Evolutionary conservation across 176 grass and related monocot species (phyloP).

Genomic region (Eragrostis nindensis): DNA sequence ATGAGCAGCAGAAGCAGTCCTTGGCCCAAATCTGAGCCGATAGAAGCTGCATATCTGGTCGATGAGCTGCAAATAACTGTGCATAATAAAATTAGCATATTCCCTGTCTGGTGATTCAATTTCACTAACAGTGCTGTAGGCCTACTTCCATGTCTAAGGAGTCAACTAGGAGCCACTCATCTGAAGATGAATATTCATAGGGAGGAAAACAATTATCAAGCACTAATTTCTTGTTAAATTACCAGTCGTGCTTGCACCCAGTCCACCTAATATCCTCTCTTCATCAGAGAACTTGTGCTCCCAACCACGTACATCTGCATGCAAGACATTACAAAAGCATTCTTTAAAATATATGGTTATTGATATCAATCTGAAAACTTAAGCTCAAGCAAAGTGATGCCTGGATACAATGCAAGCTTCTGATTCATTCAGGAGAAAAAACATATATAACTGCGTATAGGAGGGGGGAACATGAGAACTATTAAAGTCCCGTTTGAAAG

Average conservation of each 20-base stretch:
- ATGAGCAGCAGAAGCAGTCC: neutral
- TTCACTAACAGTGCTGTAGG: conserved; percentile 12
- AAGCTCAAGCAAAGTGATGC: neutral
- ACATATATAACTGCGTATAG: neutral
- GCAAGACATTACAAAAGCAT: neutral
- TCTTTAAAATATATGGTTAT: conserved; percentile 8
- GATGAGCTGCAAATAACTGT: conserved; percentile 13
- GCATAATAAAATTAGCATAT: conserved; percentile 7
- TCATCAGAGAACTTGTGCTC: conserved; percentile 51
- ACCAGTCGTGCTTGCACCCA: conserved; percentile 63
- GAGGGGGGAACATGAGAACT: neutral
- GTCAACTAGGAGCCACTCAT: conserved; percentile 22
- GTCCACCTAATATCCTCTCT: conserved; percentile 58
- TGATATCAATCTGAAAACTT: conserved; percentile 19
- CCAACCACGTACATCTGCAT: conserved; percentile 59
- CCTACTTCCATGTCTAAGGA: neutral
- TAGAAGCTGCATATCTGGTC: neutral
- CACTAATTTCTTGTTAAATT: conserved; percentile 6
- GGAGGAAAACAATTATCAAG: neutral
- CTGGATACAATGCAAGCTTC: neutral
- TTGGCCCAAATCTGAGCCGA: neutral
- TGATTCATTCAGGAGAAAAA: conserved; percentile 5
- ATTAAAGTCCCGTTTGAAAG: neutral
- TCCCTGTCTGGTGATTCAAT: conserved; percentile 7
- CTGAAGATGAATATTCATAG: neutral